phyloP scores from a whole-genome alignment of 768 basidiomycete genomes.

The Lactifluus volemus region DNA sequence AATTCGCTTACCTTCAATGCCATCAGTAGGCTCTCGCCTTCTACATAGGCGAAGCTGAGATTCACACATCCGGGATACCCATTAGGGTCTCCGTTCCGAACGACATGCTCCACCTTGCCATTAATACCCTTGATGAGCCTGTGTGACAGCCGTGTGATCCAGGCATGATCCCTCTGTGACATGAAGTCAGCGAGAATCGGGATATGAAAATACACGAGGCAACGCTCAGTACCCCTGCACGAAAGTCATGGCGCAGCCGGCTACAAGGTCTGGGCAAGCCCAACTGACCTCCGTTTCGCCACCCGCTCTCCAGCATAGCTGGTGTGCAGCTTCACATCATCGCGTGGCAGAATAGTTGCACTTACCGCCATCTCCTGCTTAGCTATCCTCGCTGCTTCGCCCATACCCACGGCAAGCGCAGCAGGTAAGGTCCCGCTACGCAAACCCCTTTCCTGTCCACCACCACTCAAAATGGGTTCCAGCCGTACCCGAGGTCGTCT shows the following conservation, averaged over 20 bases:
- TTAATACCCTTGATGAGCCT: slow-evolving; percentile 78
- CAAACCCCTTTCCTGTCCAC: slow-evolving; percentile 94
- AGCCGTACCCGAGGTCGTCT: slow-evolving; percentile 86
- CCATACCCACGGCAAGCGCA: slow-evolving; percentile 81
- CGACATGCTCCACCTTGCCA: slow-evolving; percentile 77
- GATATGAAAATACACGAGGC: not conserved
- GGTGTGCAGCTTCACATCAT: slow-evolving; percentile 29
- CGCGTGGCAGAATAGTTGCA: slow-evolving; percentile 23
- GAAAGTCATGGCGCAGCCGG: slow-evolving; percentile 53
- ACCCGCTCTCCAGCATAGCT: slow-evolving; percentile 24
- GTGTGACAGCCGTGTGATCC: slow-evolving; percentile 65
- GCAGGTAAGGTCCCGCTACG: slow-evolving; percentile 92
- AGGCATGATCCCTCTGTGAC: slow-evolving; percentile 66
- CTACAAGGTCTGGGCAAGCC: slow-evolving; percentile 32
- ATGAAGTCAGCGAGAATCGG: slow-evolving; percentile 21
- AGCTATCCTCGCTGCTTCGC: slow-evolving; percentile 90
- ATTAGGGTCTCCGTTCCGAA: slow-evolving; percentile 85
- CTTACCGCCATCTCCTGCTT: slow-evolving; percentile 88
- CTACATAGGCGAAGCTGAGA: slow-evolving; percentile 91
- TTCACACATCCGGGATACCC: slow-evolving; percentile 97
- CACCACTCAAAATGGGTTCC: slow-evolving; percentile 92
- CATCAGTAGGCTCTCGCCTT: slow-evolving; percentile 96
- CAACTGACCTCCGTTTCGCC: slow-evolving; percentile 34
- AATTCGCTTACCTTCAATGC: slow-evolving; percentile 69
- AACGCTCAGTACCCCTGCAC: slow-evolving; percentile 96